These are phyloP conservation scores for Saprolegnia diclina DNA, from an alignment of 352 stramenopile genomes.

Conservation along the genomic window DNA sequence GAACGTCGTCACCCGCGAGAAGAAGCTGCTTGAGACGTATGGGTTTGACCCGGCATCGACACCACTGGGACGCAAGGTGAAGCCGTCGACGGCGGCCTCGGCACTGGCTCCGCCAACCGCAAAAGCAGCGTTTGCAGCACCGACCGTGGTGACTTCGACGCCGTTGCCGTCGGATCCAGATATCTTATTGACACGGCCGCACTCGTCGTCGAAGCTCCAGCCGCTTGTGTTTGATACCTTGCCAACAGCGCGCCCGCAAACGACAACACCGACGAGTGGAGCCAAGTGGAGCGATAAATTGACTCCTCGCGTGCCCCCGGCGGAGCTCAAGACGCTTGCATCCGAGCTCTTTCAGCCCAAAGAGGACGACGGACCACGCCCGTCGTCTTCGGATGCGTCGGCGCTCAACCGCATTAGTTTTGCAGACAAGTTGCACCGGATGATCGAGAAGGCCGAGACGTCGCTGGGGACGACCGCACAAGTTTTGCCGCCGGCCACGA, in stretches of 20 bases:
- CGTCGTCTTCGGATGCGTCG: background rate
- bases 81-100: background rate
- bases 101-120: background rate
- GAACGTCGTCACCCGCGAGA: slow-evolving; percentile 3
- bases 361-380: background rate
- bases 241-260: background rate
- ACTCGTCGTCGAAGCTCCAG: slow-evolving; percentile 22
- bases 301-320: background rate
- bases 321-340: slow-evolving; percentile 21
- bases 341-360: slow-evolving; percentile 24
- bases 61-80: background rate
- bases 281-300: background rate
- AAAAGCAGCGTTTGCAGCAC: background rate
- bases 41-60: slow-evolving; percentile 5
- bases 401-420: slow-evolving; percentile 59
- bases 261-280: background rate
- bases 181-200: background rate
- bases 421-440: slow-evolving; percentile 81
- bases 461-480: slow-evolving; percentile 35
- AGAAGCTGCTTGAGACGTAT: slow-evolving; percentile 23
- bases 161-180: background rate
- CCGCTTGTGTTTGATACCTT: slow-evolving; percentile 2
- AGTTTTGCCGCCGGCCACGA: too few relatives aligned
- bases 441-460: slow-evolving; percentile 81
- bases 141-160: background rate